A percentile compares a stretch with the other conserved stretches of the same genome.
phyloP scores from a whole-genome alignment of 148 eudicot species.

The Camellia japonica region DNA sequence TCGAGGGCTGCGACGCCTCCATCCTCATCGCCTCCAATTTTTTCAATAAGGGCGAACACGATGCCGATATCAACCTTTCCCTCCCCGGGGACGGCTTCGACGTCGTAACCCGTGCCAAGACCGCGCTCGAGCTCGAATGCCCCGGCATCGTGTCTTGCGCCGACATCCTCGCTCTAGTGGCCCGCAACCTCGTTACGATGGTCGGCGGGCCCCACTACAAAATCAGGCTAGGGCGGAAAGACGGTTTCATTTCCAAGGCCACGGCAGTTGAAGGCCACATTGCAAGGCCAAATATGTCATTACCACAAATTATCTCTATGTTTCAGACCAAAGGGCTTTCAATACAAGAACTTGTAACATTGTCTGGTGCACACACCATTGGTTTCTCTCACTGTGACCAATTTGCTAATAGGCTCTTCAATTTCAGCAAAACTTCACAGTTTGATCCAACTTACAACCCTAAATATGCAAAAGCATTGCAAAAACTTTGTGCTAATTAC shows the following conservation, averaged over 20 bases:
- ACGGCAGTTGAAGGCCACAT: conserved; percentile 49
- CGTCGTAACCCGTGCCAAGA: conserved; percentile 60
- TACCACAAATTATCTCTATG: conserved; percentile 40
- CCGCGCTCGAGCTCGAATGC: conserved; percentile 57
- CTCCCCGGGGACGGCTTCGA: conserved; percentile 75
- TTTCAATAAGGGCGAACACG: conserved; percentile 56
- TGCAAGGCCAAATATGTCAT: conserved; percentile 61
- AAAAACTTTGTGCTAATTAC: conserved; percentile 58
- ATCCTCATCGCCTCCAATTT: conserved; percentile 47
- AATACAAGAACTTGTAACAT: conserved; percentile 65
- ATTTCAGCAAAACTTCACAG: conserved; percentile 35
- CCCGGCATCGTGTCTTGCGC: conserved; percentile 72
- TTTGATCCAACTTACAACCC: conserved; percentile 58
- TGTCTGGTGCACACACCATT: conserved; percentile 73
- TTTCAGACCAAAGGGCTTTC: conserved; percentile 51
- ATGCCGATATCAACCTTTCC: conserved; percentile 48
- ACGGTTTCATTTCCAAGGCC: conserved; percentile 49
- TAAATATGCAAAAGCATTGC: conserved; percentile 41
- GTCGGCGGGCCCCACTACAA: conserved; percentile 60
- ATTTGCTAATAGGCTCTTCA: conserved; percentile 61
- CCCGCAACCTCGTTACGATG: conserved; percentile 61
- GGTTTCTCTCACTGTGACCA: conserved; percentile 77
- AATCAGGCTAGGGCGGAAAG: conserved; percentile 59
- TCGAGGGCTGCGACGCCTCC: conserved; percentile 53
- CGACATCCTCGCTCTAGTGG: conserved; percentile 55